Conservation (phyloP, 345 rosid genomes). For the Citrus sinensis region DNA sequence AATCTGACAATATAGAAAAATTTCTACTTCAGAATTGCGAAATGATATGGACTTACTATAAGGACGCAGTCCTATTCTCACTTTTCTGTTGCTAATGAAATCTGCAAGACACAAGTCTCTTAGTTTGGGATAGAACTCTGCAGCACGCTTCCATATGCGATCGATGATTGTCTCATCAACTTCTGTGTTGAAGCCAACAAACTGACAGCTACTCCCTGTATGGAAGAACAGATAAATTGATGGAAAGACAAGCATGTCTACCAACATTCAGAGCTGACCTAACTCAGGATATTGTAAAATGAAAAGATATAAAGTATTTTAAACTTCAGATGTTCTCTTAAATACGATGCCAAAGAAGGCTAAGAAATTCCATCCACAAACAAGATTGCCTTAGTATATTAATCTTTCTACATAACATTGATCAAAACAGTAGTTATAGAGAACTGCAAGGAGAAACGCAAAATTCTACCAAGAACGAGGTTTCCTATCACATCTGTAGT, state of each 20-base stretch:
- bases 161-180: slow-evolving; percentile 54
- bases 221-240: slow-evolving; percentile 5
- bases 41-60: slow-evolving; percentile 58
- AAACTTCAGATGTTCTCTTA: neutral
- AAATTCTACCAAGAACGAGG: slow-evolving; percentile 70
- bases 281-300: neutral
- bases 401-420: neutral
- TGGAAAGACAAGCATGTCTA: neutral
- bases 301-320: neutral
- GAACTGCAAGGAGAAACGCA: neutral
- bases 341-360: neutral
- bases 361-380: neutral
- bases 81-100: slow-evolving; percentile 48
- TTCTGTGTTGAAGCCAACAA: slow-evolving; percentile 70
- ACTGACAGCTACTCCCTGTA: slow-evolving; percentile 91
- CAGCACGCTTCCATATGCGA: slow-evolving; percentile 72
- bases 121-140: slow-evolving; percentile 75
- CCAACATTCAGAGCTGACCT: neutral
- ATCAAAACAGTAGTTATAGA: neutral
- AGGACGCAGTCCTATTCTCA: slow-evolving; percentile 94
- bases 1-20: neutral
- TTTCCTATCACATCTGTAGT: slow-evolving; percentile 69
- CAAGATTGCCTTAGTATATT: neutral
- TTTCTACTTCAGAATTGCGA: neutral
- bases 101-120: slow-evolving; percentile 41